Conservation (phyloP, 2,329 filamentous ascomycete genomes). For the Sporothrix humicola region DNA sequence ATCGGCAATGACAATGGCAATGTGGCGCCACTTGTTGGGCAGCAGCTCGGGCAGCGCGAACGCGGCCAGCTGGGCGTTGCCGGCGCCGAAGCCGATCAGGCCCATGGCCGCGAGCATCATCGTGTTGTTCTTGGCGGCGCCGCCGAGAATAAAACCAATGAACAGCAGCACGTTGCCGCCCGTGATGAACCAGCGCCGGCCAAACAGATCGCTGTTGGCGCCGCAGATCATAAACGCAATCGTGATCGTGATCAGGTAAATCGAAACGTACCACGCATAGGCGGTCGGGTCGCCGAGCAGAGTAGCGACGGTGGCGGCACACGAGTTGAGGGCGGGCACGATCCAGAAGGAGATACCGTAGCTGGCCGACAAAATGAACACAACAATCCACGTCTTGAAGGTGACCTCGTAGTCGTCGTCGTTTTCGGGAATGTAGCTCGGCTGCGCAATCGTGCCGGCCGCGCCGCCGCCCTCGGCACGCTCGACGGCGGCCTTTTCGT, state of each 20-base stretch:
- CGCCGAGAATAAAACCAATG: conserved; percentile 49
- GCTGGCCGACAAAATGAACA: conserved; percentile 46
- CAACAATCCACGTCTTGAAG: conserved; percentile 50
- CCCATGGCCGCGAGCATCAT: conserved; percentile 49
- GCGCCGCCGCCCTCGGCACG: conserved; percentile 16
- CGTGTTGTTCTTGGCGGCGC: conserved; percentile 48
- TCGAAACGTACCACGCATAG: conserved; percentile 46
- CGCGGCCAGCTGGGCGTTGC: conserved; percentile 52
- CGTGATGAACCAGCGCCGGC: conserved; percentile 54
- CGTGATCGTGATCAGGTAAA: conserved; percentile 50
- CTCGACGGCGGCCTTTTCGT: conserved; percentile 29
- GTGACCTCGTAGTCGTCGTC: conserved; percentile 49
- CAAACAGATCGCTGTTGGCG: conserved; percentile 55
- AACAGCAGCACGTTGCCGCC: conserved; percentile 50
- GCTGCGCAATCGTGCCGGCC: not conserved
- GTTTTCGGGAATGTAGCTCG: conserved; percentile 41
- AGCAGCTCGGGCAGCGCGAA: conserved; percentile 55
- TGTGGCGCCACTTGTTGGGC: conserved; percentile 56
- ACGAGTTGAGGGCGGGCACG: conserved; percentile 45
- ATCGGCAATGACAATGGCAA: conserved; percentile 52
- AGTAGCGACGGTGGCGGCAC: conserved; percentile 43
- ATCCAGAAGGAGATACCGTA: conserved; percentile 51
- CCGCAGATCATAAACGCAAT: conserved; percentile 50
- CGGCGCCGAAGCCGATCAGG: conserved; percentile 53
- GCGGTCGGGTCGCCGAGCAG: conserved; percentile 46